A percentile compares a stretch with the other conserved stretches of the same genome.
Evolutionary conservation across 169 alveolate species (phyloP).

Genomic region (Condylostoma magnum): DNA sequence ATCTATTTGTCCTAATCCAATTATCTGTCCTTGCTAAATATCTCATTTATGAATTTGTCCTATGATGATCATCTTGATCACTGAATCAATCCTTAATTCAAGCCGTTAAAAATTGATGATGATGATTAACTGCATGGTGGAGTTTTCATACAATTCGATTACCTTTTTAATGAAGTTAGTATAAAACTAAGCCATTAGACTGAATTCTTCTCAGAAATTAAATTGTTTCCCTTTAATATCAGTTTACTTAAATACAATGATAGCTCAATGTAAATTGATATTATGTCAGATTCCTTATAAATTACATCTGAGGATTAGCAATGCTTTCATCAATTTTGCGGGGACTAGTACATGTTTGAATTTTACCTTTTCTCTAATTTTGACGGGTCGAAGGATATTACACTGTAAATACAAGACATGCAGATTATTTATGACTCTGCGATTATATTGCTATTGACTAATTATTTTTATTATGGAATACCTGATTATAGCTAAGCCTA

Average conservation of each 20-base stretch:
- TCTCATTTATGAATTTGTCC: not conserved
- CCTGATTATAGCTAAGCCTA: not conserved
- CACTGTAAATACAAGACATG: not conserved
- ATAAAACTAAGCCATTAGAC: constrained; percentile 2
- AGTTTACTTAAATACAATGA: not conserved
- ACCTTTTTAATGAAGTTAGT: not conserved
- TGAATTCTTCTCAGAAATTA: not conserved
- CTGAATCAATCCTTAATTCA: not conserved
- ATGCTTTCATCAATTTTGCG: too few relatives aligned
- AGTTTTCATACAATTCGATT: not conserved
- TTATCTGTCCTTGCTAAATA: not conserved
- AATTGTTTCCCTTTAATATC: not conserved
- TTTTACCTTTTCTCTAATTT: too few relatives aligned
- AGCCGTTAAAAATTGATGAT: not conserved
- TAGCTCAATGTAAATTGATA: not conserved
- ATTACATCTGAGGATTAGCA: too few relatives aligned
- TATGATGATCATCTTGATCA: constrained; percentile 17
- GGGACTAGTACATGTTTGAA: too few relatives aligned
- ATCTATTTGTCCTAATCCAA: not conserved
- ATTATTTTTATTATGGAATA: constrained; percentile 14
- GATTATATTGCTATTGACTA: not conserved
- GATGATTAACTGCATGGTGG: not conserved
- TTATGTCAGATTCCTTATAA: too few relatives aligned
- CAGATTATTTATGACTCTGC: constrained; percentile 5
- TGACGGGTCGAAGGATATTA: constrained; percentile 13